phyloP scores from a whole-genome alignment of 345 rosid genomes.

The Aethionema arabicum region DNA sequence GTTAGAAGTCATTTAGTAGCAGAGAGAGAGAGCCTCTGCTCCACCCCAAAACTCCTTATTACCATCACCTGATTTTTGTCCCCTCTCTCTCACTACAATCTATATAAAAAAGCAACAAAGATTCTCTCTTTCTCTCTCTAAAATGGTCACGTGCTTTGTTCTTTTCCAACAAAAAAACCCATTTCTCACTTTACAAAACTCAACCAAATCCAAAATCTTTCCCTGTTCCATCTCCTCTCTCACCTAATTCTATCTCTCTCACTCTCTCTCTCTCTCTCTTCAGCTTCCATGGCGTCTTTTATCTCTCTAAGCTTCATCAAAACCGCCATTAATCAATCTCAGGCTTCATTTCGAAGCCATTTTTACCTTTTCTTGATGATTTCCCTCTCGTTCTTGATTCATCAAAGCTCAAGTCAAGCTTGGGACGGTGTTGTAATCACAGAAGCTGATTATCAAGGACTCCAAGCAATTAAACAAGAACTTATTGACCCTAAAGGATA shows the following conservation, averaged over 20 bases:
- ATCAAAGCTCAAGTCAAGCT: slow-evolving; percentile 38
- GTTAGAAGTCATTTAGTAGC: slow-evolving; percentile 37
- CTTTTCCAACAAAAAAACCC: slow-evolving; percentile 35
- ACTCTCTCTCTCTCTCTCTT: slow-evolving; percentile 5
- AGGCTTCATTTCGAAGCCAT: slow-evolving; percentile 30
- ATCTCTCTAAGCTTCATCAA: slow-evolving; percentile 7
- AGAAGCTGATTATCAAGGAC: slow-evolving; percentile 70
- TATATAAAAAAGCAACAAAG: slow-evolving; percentile 44
- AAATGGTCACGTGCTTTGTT: slow-evolving; percentile 51
- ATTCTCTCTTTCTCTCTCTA: slow-evolving; percentile 36
- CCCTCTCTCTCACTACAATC: slow-evolving; percentile 34
- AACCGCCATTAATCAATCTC: slow-evolving; percentile 25
- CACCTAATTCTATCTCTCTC: background rate
- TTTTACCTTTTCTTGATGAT: slow-evolving; percentile 27
- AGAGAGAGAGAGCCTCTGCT: slow-evolving; percentile 35
- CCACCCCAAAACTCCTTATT: slow-evolving; percentile 36
- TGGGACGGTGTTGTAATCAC: slow-evolving; percentile 86
- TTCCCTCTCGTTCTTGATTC: slow-evolving; percentile 23
- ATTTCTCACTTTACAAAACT: slow-evolving; percentile 46
- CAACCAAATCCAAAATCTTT: slow-evolving; percentile 26
- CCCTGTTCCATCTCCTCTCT: slow-evolving; percentile 38
- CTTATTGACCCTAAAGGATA: slow-evolving; percentile 66
- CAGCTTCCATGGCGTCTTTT: slow-evolving; percentile 2
- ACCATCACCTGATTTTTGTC: slow-evolving; percentile 40
- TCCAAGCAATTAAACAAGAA: slow-evolving; percentile 67